These are phyloP conservation scores for Eutypella sp. DNA, from an alignment of 2,329 filamentous ascomycete species.

Conservation along the genomic window DNA sequence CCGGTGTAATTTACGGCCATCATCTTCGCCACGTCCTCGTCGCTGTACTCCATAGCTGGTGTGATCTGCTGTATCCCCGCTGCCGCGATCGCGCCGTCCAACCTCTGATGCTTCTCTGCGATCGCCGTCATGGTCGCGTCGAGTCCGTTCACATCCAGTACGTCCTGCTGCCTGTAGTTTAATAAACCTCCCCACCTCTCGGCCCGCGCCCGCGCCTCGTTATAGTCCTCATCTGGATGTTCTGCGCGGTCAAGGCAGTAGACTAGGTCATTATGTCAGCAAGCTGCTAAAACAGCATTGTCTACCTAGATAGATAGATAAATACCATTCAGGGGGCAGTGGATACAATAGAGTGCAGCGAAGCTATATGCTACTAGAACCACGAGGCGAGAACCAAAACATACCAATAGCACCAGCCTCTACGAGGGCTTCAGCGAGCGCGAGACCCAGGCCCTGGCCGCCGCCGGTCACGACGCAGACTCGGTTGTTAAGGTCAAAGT, in stretches of 20 bases:
- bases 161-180: slow-evolving; percentile 63
- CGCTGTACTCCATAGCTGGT: slow-evolving; percentile 60
- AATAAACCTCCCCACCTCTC: slow-evolving; percentile 59
- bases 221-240: slow-evolving; percentile 53
- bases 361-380: slow-evolving; percentile 9
- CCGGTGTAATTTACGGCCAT: slow-evolving; percentile 67
- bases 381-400: too few species aligned
- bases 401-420: slow-evolving; percentile 67
- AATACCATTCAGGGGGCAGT: not conserved
- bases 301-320: not conserved
- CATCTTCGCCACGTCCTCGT: slow-evolving; percentile 54
- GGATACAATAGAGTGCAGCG: slow-evolving; percentile 15
- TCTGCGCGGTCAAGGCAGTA: slow-evolving; percentile 52
- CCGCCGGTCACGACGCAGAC: slow-evolving; percentile 68
- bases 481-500: slow-evolving; percentile 65
- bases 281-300: too few species aligned
- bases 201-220: slow-evolving; percentile 54
- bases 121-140: slow-evolving; percentile 56
- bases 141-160: slow-evolving; percentile 55
- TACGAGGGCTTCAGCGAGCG: slow-evolving; percentile 66
- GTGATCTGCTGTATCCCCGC: slow-evolving; percentile 66
- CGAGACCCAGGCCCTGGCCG: slow-evolving; percentile 67
- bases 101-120: slow-evolving; percentile 52
- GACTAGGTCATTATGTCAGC: slow-evolving; percentile 31
- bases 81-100: slow-evolving; percentile 66